Base-by-base conservation (phyloP, 495 filamentous ascomycete species). In the Aspergillus campestris region DNA sequence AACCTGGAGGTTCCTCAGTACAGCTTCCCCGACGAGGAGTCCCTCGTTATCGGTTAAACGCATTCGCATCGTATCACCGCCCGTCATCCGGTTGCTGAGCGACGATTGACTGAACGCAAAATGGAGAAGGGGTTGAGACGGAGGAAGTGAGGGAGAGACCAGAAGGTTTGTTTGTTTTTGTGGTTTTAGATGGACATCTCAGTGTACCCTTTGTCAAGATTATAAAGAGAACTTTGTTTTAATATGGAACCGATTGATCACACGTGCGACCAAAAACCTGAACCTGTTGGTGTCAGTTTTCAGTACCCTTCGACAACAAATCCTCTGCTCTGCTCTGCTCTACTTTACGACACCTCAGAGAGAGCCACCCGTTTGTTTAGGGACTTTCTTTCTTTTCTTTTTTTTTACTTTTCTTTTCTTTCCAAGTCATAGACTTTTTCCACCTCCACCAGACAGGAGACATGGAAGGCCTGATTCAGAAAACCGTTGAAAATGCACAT, bases 1-100 rank as follows among this genome's bases (percentile, higher is more conserved):
- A 99, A 99, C 77, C 78, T 99, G 58, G 92, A 95, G 79, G 81
- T 99, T 52, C 92, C 92, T 49, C 55, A 61, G 60, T 99, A 99
- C 75, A 83, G 81, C 53, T 90, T 94, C 77, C 75, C 83, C 51
- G 82, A 86, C 59, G 87, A 90, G 14, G 79, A 79, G 50, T 80
- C 77, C 67, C 74, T 94, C 40, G 58, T 90, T 53, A 88, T 94
- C 64, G 87, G 87, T 81, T 94, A 71, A 64, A 53, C 54, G 55
- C 57, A 51, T 38, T 18, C 10, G 44, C 27, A 41, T 30, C 33
- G 35, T 34, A 44, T 44, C 42, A 24, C 18, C 18, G 18, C 18
- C 18, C 18, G 18, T 40, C 30, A 31, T 44, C 8, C 29, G 15
- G 45, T 33, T 37, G 37, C 36, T 38, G 45, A 34, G 45, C 18